Conservation (phyloP, 2,329 filamentous ascomycete species). For the Westerdykella sp. region DNA sequence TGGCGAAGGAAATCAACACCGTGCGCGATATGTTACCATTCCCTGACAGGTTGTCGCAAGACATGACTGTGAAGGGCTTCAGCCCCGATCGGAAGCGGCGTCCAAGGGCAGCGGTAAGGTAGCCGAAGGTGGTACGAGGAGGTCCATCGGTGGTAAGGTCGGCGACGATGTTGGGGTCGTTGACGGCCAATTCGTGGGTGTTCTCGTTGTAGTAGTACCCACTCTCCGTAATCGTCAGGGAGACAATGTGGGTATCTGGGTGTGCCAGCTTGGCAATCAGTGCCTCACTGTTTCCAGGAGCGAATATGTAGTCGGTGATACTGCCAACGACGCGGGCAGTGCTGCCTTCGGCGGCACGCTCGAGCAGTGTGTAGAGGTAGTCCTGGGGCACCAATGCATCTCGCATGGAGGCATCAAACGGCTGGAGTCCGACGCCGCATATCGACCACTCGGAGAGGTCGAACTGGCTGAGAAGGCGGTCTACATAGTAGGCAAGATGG, state of each 20-base stretch:
- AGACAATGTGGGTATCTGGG: constrained; percentile 25
- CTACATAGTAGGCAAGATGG: constrained; percentile 24
- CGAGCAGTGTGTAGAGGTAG: constrained; percentile 25
- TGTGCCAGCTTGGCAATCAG: constrained; percentile 27
- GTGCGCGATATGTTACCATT: constrained; percentile 24
- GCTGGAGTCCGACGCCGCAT: constrained; percentile 23
- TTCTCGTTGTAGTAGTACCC: constrained; percentile 28
- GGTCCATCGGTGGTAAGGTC: constrained; percentile 18
- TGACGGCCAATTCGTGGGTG: constrained; percentile 20
- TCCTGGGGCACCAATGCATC: constrained; percentile 20
- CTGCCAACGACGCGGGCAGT: constrained; percentile 20
- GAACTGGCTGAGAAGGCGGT: constrained; percentile 22
- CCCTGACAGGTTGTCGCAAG: constrained; percentile 29
- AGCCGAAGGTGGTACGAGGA: constrained; percentile 24
- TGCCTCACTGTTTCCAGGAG: constrained; percentile 23
- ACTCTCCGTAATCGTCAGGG: constrained; percentile 26
- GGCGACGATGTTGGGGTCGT: constrained; percentile 22
- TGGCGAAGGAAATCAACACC: constrained; percentile 21
- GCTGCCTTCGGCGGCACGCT: constrained; percentile 18
- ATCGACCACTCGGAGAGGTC: constrained; percentile 23
- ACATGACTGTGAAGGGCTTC: constrained; percentile 24
- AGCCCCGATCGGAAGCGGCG: constrained; percentile 21
- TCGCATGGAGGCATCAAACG: constrained; percentile 22
- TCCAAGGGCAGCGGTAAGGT: constrained; percentile 20
- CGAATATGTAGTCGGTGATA: constrained; percentile 26